A percentile compares a stretch with the other conserved stretches of the same genome.
Conservation (phyloP, 176 grass and related monocot species). For the Cocos nucifera region DNA sequence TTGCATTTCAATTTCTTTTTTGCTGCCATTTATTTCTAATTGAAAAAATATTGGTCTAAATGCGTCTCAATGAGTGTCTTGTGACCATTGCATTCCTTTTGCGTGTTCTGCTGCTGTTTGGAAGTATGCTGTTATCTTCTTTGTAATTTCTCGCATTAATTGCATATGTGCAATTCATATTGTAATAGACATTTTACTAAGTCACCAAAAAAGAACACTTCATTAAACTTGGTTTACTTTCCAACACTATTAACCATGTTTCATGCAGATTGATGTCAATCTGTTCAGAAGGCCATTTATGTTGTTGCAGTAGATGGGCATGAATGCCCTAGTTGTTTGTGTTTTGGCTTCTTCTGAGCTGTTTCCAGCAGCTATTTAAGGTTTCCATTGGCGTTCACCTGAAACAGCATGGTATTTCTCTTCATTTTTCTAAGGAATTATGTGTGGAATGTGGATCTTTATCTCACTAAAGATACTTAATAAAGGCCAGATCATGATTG, state of each 20-base stretch:
- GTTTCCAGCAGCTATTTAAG: conserved; percentile 66
- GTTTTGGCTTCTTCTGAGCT: conserved; percentile 74
- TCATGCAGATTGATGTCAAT: conserved; percentile 56
- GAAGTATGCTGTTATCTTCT: too few species aligned
- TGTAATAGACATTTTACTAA: too few species aligned
- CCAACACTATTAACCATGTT: not conserved
- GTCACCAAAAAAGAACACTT: too few species aligned
- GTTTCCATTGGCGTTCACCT: conserved; percentile 76
- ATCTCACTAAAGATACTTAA: not conserved
- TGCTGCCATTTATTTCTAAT: not conserved
- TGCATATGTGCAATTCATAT: too few species aligned
- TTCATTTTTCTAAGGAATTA: not conserved
- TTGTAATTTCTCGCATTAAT: too few species aligned
- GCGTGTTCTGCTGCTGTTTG: too few species aligned
- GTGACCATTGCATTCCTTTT: too few species aligned
- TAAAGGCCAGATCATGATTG: not conserved
- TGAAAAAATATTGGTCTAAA: too few species aligned
- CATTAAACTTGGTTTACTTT: too few species aligned
- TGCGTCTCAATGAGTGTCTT: too few species aligned
- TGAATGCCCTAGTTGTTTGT: conserved; percentile 86
- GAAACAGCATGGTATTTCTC: conserved; percentile 63
- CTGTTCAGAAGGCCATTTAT: conserved; percentile 58
- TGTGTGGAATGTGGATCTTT: not conserved
- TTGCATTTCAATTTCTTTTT: too few species aligned
- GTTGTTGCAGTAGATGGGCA: conserved; percentile 83